phyloP scores from a whole-genome alignment of 805 yeast genomes.

The Monosporozyma yasuniensis region DNA sequence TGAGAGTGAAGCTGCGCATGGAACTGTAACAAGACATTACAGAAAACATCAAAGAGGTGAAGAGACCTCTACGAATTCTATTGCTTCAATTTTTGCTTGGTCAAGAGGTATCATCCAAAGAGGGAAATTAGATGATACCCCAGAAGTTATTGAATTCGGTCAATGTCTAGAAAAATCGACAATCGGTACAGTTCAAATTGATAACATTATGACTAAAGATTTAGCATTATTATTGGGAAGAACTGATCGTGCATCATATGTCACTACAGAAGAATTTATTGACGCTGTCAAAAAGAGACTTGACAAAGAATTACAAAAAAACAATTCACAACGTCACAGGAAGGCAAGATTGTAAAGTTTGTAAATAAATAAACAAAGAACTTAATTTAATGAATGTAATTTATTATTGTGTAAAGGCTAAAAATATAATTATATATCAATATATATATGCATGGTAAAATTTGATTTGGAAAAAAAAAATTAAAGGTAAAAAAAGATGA shows the following conservation, averaged over 20 bases:
- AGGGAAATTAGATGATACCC: constrained; percentile 78
- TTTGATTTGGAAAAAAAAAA: not conserved
- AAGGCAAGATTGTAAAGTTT: not conserved
- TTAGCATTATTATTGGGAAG: constrained; percentile 83
- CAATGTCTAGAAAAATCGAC: constrained; percentile 72
- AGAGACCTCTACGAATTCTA: constrained; percentile 93
- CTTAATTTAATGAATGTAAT: not conserved
- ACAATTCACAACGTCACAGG: not conserved
- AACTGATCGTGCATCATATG: constrained; percentile 71
- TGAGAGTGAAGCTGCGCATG: constrained; percentile 96
- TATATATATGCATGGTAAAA: not conserved
- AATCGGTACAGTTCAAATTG: constrained; percentile 72
- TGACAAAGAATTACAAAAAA: constrained; percentile 11
- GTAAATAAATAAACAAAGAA: not conserved
- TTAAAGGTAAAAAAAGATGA: not conserved
- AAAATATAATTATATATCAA: not conserved
- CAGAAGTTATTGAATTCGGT: constrained; percentile 75
- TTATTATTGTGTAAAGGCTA: not conserved
- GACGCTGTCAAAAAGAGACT: constrained; percentile 69
- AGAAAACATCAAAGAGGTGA: constrained; percentile 93
- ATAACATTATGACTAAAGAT: constrained; percentile 91
- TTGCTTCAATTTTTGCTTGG: constrained; percentile 96
- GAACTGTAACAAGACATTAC: constrained; percentile 94
- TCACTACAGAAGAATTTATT: constrained; percentile 85
- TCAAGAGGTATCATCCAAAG: constrained; percentile 85